Evolutionary conservation across 2,329 filamentous ascomycete genomes (phyloP), one percentile per base, ranked within the genome.

Genomic region (Ceratocystis cubensis): DNA sequence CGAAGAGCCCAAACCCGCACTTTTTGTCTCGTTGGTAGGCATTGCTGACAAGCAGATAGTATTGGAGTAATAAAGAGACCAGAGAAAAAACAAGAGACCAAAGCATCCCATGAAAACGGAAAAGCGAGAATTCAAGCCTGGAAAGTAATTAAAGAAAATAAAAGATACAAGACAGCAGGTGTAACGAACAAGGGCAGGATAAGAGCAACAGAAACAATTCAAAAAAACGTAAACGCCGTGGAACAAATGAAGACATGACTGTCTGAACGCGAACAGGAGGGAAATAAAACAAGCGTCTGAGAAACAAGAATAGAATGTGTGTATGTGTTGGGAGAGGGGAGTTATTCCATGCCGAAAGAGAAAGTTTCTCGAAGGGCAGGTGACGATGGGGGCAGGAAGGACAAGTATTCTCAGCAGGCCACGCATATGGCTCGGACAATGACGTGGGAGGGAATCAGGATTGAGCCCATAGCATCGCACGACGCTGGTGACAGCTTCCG

Each of bases 211-310:
- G 5, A 28, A 53, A 53, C 22, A 25, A 28, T 25, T 53, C 28
- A 59, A 30, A n/a, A n/a, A 28, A 17, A 59, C 33, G 28, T 37
- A 59, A 59, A 59, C 56, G 56, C 56, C 56, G 56, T 59, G 56
- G 20, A 37, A 37, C 22, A 30, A 37, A 30, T 59, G 56, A 59
- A 25, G 33, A 59, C 56, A 59, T 33, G 56, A 59, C 56, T 30
- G 48, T 28, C 20, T 53, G 48, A 53, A 53, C 48, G 48, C 20
- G 20, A 28, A 37, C 28, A 59, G 17, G 6, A 59, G 56, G 5
- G 33, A n/a, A 59, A 37, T 15, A 59, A 22, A 20, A 53, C 5
- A 20, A 22, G n/a, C 37, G 10, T 41, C 5, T 41, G 3, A 50
- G n/a, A 10, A 57, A 57, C 10, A 30, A 57, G 10, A 57, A 30